Conservation (phyloP, 106 monocot species). For the Xerophyta viscosa region DNA sequence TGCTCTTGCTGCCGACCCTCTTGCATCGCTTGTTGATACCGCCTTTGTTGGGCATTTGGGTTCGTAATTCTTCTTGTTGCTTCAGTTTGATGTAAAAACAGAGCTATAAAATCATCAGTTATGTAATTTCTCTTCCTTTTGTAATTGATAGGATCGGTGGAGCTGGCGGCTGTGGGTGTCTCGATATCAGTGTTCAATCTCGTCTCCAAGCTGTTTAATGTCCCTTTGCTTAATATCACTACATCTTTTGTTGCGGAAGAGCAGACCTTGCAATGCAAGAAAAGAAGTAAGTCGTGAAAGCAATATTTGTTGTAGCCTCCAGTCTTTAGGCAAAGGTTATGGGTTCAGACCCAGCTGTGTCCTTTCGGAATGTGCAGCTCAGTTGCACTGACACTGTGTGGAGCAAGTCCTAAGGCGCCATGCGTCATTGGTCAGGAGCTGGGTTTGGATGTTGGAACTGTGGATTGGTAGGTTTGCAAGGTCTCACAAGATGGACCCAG, state of each 20-base stretch:
- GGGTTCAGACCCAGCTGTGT: too few species aligned
- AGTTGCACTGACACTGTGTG: too few species aligned
- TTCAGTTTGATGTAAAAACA: neutral
- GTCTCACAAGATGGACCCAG: too few species aligned
- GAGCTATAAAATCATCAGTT: neutral
- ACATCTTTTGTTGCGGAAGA: conserved; percentile 99
- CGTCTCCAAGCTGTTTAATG: conserved; percentile 82
- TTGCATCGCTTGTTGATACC: conserved; percentile 80
- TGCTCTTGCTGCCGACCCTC: conserved; percentile 84
- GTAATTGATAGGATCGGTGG: conserved; percentile 56
- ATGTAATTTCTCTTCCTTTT: neutral
- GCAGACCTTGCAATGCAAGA: conserved; percentile 31
- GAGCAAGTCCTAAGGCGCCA: too few species aligned
- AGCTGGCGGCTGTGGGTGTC: conserved; percentile 85
- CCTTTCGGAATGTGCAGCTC: too few species aligned
- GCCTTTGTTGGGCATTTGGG: conserved; percentile 91
- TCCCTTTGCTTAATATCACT: conserved; percentile 88
- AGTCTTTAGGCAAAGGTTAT: too few species aligned
- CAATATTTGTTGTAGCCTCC: too few species aligned
- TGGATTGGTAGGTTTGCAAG: too few species aligned
- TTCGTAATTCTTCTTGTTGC: conserved; percentile 7
- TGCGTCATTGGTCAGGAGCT: too few species aligned
- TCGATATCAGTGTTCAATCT: conserved; percentile 91
- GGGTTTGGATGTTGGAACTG: too few species aligned
- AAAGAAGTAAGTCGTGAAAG: neutral